Evolutionary conservation across 495 filamentous ascomycete genomes (phyloP).

Genomic region (Penicillium goetzii): DNA sequence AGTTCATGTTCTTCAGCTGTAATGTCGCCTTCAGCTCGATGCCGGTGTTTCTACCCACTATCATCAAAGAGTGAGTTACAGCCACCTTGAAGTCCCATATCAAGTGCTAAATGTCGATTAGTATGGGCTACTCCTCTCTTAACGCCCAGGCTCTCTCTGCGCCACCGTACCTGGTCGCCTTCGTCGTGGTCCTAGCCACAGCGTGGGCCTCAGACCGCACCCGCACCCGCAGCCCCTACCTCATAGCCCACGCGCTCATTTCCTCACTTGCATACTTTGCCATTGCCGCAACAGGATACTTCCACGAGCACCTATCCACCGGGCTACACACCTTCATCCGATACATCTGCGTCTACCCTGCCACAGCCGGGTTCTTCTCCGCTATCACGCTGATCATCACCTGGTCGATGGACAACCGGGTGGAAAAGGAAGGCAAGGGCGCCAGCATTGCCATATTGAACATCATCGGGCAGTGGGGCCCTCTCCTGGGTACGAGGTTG

Average conservation of each 20-base stretch:
- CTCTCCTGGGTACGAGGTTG: conserved; percentile 62
- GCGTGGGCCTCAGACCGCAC: conserved; percentile 56
- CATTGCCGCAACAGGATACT: conserved; percentile 51
- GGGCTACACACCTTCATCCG: conserved; percentile 45
- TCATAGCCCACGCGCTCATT: conserved; percentile 55
- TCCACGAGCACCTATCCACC: conserved; percentile 39
- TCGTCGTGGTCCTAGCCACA: conserved; percentile 52
- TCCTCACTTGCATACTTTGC: conserved; percentile 64
- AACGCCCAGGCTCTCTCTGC: conserved; percentile 59
- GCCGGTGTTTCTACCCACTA: conserved; percentile 62
- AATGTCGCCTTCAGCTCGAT: conserved; percentile 64
- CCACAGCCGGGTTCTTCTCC: conserved; percentile 63
- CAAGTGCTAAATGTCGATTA: conserved; percentile 13
- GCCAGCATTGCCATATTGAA: conserved; percentile 62
- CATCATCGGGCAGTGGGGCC: conserved; percentile 64
- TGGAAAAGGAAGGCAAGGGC: conserved; percentile 57
- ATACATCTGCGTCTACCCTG: conserved; percentile 62
- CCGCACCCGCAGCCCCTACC: conserved; percentile 51
- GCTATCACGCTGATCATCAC: conserved; percentile 65
- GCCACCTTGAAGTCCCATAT: neutral
- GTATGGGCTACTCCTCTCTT: conserved; percentile 54
- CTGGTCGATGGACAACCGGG: conserved; percentile 67
- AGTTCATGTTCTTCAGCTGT: conserved; percentile 62
- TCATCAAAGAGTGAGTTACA: conserved; percentile 54
- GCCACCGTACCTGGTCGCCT: conserved; percentile 60